Evolutionary conservation across 257 asterid genomes (phyloP), one percentile per base, ranked within the genome.

Genomic region (Penstemon eatonii): DNA sequence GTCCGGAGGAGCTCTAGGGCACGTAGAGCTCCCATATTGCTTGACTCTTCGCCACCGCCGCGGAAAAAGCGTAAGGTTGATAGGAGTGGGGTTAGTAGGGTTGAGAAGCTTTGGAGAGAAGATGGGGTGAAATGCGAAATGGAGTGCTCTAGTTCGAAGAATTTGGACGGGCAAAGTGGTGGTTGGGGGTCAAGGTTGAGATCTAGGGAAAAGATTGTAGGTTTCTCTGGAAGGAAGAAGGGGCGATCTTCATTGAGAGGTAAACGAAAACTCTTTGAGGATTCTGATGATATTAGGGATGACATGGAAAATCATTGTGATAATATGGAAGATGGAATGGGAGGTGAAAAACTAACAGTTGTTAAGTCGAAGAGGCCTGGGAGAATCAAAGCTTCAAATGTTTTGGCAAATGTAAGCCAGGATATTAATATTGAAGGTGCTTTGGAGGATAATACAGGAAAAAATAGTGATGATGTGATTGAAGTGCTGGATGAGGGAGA

Each of bases 31-130:
- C 96, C 98, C 4, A 87, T 73, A 58, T 65, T 94, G 77, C 98
- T 94, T 11, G 99, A 94, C 78, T 86, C 99, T 50, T 94, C 99
- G 7, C 99, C 99, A 61, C 25, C 74, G 65, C 98, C 96, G 0
- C 86, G 88, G 0, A 91, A 77, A 74, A 94, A 89, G 84, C 79
- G 96, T 67, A 91, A 75, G 81, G 66, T 86, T 77, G 86, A 72
- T 71, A 75, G 60, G 65, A 69, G 66, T 39, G 71, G 56, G 74
- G 18, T 75, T 66, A 61, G 71, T 25, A 69, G 82, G 66, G 72
- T 18, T 50, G 87, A 75, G 60, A 75, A 60, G 52, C 78, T 74
- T 11, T 78, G 72, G 73, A 79, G 78, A 64, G 94, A 65, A 63
- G 80, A 62, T 58, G 69, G 18, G 65, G 78, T 37, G 71, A 78